Conservation (phyloP, 257 asterid genomes). For the Solanum neorickii region DNA sequence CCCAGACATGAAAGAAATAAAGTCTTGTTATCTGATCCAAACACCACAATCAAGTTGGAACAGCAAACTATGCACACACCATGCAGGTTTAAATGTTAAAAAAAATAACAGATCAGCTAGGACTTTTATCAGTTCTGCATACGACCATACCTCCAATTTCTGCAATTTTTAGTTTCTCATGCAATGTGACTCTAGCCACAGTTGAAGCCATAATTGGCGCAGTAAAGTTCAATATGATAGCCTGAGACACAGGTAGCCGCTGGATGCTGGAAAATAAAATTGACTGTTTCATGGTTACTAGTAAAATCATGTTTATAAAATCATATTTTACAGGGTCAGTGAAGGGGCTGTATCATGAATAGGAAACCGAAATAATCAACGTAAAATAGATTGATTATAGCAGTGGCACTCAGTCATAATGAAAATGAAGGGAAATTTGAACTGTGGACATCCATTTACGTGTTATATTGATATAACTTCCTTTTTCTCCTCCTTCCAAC, state of each 20-base stretch:
- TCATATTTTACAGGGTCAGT: not conserved
- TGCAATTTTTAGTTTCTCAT: constrained; percentile 22
- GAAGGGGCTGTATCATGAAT: not conserved
- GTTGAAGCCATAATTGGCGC: constrained; percentile 31
- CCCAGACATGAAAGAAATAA: not conserved
- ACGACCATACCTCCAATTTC: constrained; percentile 27
- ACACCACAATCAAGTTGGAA: not conserved
- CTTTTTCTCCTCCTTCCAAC: not conserved
- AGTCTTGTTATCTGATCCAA: not conserved
- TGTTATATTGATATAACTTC: not conserved
- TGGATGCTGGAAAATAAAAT: constrained; percentile 28
- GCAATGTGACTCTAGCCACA: constrained; percentile 22
- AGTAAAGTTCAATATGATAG: constrained; percentile 21
- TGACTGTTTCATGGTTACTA: constrained; percentile 11
- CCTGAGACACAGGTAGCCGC: constrained; percentile 23
- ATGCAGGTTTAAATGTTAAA: not conserved
- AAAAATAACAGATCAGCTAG: not conserved
- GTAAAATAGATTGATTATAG: not conserved
- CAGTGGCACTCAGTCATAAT: not conserved
- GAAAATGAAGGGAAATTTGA: not conserved
- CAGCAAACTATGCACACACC: not conserved
- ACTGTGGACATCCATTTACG: not conserved
- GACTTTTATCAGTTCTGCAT: not conserved
- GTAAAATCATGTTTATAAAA: constrained; percentile 6
- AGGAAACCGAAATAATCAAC: not conserved